Conservation (phyloP, 2,329 filamentous ascomycete genomes). For the Pseudogymnoascus sp. region DNA sequence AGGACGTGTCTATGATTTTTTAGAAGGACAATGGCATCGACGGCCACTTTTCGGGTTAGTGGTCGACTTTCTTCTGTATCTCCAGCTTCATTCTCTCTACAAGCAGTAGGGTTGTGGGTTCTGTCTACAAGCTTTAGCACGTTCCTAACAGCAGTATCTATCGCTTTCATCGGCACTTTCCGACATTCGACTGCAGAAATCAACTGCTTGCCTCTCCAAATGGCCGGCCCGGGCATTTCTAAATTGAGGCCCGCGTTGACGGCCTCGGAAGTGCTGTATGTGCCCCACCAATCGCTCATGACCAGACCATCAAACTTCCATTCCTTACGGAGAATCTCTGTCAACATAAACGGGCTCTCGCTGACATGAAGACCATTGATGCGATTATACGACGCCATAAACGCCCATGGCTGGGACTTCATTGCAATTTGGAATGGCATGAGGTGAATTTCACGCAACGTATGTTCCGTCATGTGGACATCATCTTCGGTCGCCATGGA, state of each 20-base stretch:
- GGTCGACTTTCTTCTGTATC: not conserved
- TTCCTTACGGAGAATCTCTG: constrained; percentile 23
- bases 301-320: constrained; percentile 26
- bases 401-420: constrained; percentile 22
- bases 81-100: not conserved
- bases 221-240: constrained; percentile 49
- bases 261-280: constrained; percentile 22
- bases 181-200: not conserved
- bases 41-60: not conserved
- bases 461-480: constrained; percentile 21
- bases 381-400: constrained; percentile 27
- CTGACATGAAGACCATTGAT: constrained; percentile 27
- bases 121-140: not conserved
- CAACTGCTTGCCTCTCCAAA: not conserved
- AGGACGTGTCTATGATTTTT: not conserved
- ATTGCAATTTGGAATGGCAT: constrained; percentile 26
- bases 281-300: constrained; percentile 27
- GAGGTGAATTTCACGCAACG: constrained; percentile 26
- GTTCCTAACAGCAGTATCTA: not conserved
- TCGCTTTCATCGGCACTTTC: not conserved
- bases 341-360: constrained; percentile 20
- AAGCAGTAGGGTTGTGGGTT: not conserved
- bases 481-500: constrained; percentile 23
- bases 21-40: not conserved
- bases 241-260: constrained; percentile 37